Evolutionary conservation across 129 eudicot genomes (phyloP).

Genomic region (Pittosporum tobira): DNA sequence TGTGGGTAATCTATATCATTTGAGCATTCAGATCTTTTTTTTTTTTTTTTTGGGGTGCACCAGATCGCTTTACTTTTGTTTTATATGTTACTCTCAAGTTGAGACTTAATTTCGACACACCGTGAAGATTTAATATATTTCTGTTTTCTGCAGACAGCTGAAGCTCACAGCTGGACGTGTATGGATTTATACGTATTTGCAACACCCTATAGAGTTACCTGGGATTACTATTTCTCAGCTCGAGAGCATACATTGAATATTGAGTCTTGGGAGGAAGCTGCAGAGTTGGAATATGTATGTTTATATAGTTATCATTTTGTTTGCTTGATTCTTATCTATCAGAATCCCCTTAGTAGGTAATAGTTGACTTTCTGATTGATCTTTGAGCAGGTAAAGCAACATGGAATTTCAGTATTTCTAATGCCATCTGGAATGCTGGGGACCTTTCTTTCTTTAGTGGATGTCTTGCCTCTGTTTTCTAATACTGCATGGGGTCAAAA

Average conservation of each 20-base stretch:
- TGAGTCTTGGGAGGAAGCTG: slow-evolving; percentile 94
- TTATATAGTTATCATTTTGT: not conserved
- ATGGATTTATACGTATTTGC: slow-evolving; percentile 98
- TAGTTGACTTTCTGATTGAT: slow-evolving; percentile 12
- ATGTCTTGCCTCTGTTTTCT: slow-evolving; percentile 85
- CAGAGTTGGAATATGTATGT: slow-evolving; percentile 88
- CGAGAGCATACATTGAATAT: slow-evolving; percentile 61
- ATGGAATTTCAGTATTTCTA: slow-evolving; percentile 87
- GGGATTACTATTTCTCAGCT: slow-evolving; percentile 92
- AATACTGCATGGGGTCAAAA: slow-evolving; percentile 86
- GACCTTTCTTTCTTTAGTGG: slow-evolving; percentile 81
- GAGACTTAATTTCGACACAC: not conserved
- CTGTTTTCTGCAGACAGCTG: slow-evolving; percentile 48
- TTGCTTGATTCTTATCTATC: slow-evolving; percentile 1
- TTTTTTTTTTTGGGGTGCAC: too few relatives aligned
- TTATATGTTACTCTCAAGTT: not conserved
- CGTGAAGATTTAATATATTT: not conserved
- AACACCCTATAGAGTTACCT: slow-evolving; percentile 89
- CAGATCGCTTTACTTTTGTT: too few relatives aligned
- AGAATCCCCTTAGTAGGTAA: not conserved
- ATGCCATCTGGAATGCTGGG: slow-evolving; percentile 99
- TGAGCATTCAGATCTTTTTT: not conserved
- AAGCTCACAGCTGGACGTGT: slow-evolving; percentile 95
- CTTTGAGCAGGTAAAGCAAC: slow-evolving; percentile 76
- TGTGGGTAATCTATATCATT: not conserved